These are phyloP conservation scores for Carex arenaria DNA, from an alignment of 202 grass and related monocot species.

Conservation along the genomic window DNA sequence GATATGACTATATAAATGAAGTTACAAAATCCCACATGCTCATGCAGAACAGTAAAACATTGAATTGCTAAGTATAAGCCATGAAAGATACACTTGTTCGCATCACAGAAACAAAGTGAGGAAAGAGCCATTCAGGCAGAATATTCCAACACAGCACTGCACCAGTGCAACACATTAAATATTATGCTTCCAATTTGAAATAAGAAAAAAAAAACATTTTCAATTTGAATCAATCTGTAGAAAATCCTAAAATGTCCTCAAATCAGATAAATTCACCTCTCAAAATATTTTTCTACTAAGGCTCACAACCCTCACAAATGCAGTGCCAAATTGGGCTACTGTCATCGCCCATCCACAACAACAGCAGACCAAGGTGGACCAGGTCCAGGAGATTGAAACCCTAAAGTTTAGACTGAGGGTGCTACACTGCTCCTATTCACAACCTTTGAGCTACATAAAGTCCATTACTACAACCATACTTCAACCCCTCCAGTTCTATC, in stretches of 20 bases:
- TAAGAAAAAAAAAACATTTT: slow-evolving; percentile 23
- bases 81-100: background rate
- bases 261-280: slow-evolving; percentile 31
- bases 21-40: background rate
- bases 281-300: slow-evolving; percentile 26
- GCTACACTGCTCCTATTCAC: slow-evolving; percentile 12
- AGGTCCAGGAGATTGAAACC: slow-evolving; percentile 4
- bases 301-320: slow-evolving; percentile 32
- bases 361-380: slow-evolving; percentile 13
- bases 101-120: background rate
- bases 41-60: background rate
- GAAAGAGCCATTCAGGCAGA: background rate
- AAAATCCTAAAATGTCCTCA: slow-evolving; percentile 54
- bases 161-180: background rate
- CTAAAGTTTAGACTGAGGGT: slow-evolving; percentile 21
- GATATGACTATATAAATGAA: background rate
- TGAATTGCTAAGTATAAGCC: background rate
- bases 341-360: slow-evolving; percentile 19
- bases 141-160: background rate
- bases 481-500: slow-evolving; percentile 30
- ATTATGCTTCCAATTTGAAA: background rate
- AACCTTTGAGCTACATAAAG: slow-evolving; percentile 1
- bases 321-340: slow-evolving; percentile 22
- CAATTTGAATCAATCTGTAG: slow-evolving; percentile 56
- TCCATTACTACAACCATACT: slow-evolving; percentile 26